Percentiles rank a stretch among this genome's conserved stretches.
Evolutionary conservation across 352 stramenopile genomes (phyloP).

Genomic region (Phytophthora parvispora): DNA sequence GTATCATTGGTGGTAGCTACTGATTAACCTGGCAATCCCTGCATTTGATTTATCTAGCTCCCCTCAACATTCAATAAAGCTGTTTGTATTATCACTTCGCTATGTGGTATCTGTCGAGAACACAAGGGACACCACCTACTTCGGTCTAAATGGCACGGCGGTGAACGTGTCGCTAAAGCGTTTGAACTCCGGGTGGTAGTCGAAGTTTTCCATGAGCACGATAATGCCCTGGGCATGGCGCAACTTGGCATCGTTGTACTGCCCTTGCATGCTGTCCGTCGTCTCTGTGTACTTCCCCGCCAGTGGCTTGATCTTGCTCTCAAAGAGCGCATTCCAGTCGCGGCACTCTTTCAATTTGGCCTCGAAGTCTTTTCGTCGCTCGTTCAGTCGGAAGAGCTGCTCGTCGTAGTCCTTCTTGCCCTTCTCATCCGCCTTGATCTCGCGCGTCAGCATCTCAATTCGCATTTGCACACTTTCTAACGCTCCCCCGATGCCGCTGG

Average conservation of each 20-base stretch:
- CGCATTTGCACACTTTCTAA: constrained; percentile 69
- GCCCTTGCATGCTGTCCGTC: constrained; percentile 77
- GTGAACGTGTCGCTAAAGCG: constrained; percentile 90
- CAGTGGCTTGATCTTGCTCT: constrained; percentile 78
- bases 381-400: constrained; percentile 69
- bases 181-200: constrained; percentile 93
- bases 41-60: not conserved
- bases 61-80: not conserved
- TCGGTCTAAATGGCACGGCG: constrained; percentile 81
- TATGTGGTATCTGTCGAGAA: not conserved
- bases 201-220: constrained; percentile 91
- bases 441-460: constrained; percentile 68
- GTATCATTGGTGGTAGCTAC: too few relatives aligned
- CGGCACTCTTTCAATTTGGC: constrained; percentile 60
- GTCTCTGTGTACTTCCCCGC: constrained; percentile 79
- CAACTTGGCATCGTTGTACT: constrained; percentile 90
- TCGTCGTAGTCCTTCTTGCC: constrained; percentile 86
- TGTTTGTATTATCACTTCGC: not conserved
- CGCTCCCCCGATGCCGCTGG: constrained; percentile 73
- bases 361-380: constrained; percentile 64
- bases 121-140: constrained; percentile 29
- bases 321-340: constrained; percentile 76
- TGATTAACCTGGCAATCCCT: too few relatives aligned
- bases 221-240: constrained; percentile 86
- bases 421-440: constrained; percentile 83